Evolutionary conservation across 75 land plant species (phyloP).

Genomic region (Isoetes taiwanensis): DNA sequence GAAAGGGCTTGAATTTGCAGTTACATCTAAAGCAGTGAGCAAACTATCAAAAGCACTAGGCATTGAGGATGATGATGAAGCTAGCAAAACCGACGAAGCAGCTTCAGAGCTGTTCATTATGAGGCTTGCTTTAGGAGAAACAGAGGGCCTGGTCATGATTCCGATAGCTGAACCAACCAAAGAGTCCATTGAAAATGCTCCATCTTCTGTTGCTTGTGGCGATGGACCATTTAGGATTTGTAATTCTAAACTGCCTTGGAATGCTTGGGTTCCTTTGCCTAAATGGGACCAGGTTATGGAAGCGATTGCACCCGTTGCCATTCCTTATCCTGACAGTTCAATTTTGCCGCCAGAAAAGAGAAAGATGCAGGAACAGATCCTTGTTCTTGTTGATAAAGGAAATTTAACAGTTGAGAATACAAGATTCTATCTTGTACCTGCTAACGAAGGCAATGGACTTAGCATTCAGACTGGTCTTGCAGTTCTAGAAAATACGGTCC

Average conservation of each 20-base stretch:
- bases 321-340: conserved; percentile 33
- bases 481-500: too few relatives aligned
- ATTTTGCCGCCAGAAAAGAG: background rate
- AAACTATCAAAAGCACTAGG: conserved; percentile 24
- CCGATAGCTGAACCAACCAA: conserved; percentile 43
- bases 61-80: conserved; percentile 10
- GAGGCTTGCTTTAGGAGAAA: conserved; percentile 50
- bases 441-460: too few relatives aligned
- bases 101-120: conserved; percentile 36
- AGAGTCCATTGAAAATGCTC: conserved; percentile 30
- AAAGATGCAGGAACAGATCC: conserved; percentile 38
- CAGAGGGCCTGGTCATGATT: conserved; percentile 40
- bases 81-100: background rate
- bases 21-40: conserved; percentile 38
- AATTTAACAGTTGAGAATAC: too few relatives aligned
- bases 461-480: too few relatives aligned
- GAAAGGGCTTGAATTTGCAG: conserved; percentile 43
- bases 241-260: conserved; percentile 55
- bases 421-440: too few relatives aligned
- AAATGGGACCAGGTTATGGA: conserved; percentile 52
- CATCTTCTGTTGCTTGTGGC: conserved; percentile 20
- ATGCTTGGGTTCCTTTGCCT: conserved; percentile 70
- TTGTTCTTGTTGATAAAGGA: conserved; percentile 57
- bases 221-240: conserved; percentile 60
- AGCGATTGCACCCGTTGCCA: conserved; percentile 42